phyloP scores from a whole-genome alignment of 352 stramenopile genomes.

The Pythium sukuiense region DNA sequence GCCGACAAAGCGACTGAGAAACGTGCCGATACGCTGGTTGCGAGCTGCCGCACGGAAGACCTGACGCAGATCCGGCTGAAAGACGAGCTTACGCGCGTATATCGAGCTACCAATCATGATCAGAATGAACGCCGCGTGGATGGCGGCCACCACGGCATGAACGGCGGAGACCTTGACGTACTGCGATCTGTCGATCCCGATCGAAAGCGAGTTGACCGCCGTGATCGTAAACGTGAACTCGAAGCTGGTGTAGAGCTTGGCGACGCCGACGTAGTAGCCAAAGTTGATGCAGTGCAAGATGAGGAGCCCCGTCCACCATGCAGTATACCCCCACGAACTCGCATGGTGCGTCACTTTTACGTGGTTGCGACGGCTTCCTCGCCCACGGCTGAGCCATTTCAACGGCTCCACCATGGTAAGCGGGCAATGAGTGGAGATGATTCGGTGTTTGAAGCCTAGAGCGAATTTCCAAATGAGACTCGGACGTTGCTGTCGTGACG shows the following conservation, averaged over 20 bases:
- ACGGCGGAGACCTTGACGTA: background rate
- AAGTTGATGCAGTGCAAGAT: background rate
- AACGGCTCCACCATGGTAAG: too few relatives aligned
- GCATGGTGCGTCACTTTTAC: too few relatives aligned
- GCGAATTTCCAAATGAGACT: too few relatives aligned
- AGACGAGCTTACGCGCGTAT: background rate
- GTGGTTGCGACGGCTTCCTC: too few relatives aligned
- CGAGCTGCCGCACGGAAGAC: background rate
- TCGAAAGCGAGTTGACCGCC: background rate
- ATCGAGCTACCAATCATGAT: background rate
- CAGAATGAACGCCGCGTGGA: background rate
- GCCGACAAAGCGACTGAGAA: too few relatives aligned
- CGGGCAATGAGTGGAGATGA: too few relatives aligned
- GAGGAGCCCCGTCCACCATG: slow-evolving; percentile 3
- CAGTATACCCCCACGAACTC: background rate
- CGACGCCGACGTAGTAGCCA: background rate
- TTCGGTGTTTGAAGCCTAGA: too few relatives aligned
- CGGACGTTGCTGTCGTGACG: too few relatives aligned
- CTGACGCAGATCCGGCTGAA: background rate
- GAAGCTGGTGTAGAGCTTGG: background rate
- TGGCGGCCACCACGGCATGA: background rate
- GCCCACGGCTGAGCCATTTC: too few relatives aligned
- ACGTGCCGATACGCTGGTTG: too few relatives aligned
- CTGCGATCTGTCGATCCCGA: background rate
- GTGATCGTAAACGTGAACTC: background rate